Evolutionary conservation across 2,329 filamentous ascomycete species (phyloP), one percentile per base, ranked within the genome.

Genomic region (Trichoderma afroharzianum): DNA sequence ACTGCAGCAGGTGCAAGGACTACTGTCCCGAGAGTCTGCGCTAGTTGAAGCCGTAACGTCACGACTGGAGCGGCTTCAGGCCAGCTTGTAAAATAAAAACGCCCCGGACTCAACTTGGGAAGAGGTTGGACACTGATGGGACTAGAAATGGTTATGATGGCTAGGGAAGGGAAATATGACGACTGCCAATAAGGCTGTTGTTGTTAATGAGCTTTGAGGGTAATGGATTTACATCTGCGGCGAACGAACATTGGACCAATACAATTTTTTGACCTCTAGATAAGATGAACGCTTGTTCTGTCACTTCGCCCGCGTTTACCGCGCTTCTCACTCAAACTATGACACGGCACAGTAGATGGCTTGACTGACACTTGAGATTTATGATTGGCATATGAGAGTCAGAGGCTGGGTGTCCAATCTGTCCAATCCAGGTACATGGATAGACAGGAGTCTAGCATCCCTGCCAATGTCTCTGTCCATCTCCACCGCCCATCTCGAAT

Each of bases 1-100:
- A 81, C 80, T 93, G 74, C 84, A 84, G 71, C 87, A 92, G 78
- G 88, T 93, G 26, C 88, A 88, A 80, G 81, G 82, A 32, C 79
- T 92, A 72, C 81, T 93, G 74, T 89, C 91, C 71, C 83, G 91
- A 32, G 91, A 93, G 81, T 88, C 88, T 61, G 90, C 90, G 6
- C 80, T 93, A 76, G 88, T 93, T 7, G 90, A 93, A 75, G 91
- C 88, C 26, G 87, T 92, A 26, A 89, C 86, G 74, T 84, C 84
- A 71, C 85, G 91, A 71, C 80, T 93, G 73, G 88, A 91, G 78
- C 86, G 84, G 73, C 81, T 93, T 68, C 82, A 84, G 73, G 74
- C 79, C n/a, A 73, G 73, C 47, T 68, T 78, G 76, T 81, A 76
- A 73, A 68, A 12, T 5, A 43, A 21, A 12, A 50, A 50, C 0